Conservation (phyloP, 805 yeast species). For the Torulaspora gathmanii region DNA sequence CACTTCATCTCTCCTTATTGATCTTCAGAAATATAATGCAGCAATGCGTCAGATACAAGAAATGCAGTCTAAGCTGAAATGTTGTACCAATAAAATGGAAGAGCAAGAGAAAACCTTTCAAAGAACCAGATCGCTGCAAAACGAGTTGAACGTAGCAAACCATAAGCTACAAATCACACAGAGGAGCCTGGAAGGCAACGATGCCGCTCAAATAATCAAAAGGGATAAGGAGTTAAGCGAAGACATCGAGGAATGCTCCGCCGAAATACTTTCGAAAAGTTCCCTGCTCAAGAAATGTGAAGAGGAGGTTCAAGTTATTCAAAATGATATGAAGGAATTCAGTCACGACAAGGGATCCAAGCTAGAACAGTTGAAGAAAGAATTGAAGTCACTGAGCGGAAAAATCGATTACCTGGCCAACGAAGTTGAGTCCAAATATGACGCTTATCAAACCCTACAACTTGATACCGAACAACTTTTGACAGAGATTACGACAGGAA, state of each 20-base stretch:
- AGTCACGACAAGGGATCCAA: constrained; percentile 74
- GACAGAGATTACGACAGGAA: constrained; percentile 48
- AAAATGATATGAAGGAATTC: constrained; percentile 79
- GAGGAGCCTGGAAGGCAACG: constrained; percentile 51
- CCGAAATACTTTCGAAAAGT: constrained; percentile 38
- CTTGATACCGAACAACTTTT: constrained; percentile 65
- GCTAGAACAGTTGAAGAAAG: constrained; percentile 56
- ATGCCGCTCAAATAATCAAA: constrained; percentile 51
- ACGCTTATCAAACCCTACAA: constrained; percentile 56
- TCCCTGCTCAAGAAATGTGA: constrained; percentile 33
- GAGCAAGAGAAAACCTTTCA: constrained; percentile 43
- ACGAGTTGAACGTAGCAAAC: constrained; percentile 49
- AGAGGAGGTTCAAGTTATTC: constrained; percentile 49
- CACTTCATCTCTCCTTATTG: constrained; percentile 53
- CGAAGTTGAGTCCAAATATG: constrained; percentile 45
- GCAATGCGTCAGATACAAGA: constrained; percentile 38
- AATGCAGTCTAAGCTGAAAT: constrained; percentile 42
- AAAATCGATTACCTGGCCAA: constrained; percentile 38
- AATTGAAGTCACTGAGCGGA: constrained; percentile 41
- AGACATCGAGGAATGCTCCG: constrained; percentile 44
- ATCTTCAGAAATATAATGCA: constrained; percentile 60
- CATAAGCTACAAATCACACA: constrained; percentile 57
- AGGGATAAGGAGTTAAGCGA: constrained; percentile 43
- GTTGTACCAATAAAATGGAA: constrained; percentile 40
- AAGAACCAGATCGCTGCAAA: constrained; percentile 52